Base-by-base conservation (phyloP, 176 grass and related monocot genomes). In the Oryza nivara region DNA sequence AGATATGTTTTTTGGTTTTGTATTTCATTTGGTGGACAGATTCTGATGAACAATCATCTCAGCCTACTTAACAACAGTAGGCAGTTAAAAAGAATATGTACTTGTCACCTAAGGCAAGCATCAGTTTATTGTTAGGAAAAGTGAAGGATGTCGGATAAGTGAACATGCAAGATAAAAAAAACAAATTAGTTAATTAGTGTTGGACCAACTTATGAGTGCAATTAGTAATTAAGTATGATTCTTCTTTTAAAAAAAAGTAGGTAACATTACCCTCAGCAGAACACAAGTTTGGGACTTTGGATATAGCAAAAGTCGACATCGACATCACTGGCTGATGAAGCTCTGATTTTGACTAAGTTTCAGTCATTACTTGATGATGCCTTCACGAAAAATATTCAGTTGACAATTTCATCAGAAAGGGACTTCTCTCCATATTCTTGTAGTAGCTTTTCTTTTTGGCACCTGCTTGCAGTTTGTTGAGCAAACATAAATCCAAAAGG, bases 301-400 rank as follows among this genome's bases (percentile, higher is more conserved):
- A 58, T 58, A 56, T 20, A 58, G 54, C 54, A n/a, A n/a, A 20
- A 58, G 79, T 78, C 61, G 10, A 51, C 66, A 36, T 78, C 61
- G 10, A 65, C 66, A 47, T 88, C 79, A 69, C 14, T 49, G 13
- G 81, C 78, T 22, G 41, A 71, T 78, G 49, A 78, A 43, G 19
- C 45, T 35, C 20, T 77, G 65, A 70, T 70, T 70, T 79, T 87
- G 79, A 71, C 86, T 13, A 48, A 87, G 65, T 46, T 51, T 63
- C 11, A 32, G 79, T 68, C 16, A 47, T 64, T 64, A 64, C 64
- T 63, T 49, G 46, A 60, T 78, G 79, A 43, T 86, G 83, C 10
- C 30, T 36, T 65, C n/a, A 41, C 68, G 17, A 82, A 25, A 41
- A 83, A 30, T 46, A 58, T 73, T 72, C 78, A 74, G 81, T 52